These are phyloP conservation scores for Skeletonema menzelii DNA, from an alignment of 108 stramenopile genomes.

Conservation along the genomic window DNA sequence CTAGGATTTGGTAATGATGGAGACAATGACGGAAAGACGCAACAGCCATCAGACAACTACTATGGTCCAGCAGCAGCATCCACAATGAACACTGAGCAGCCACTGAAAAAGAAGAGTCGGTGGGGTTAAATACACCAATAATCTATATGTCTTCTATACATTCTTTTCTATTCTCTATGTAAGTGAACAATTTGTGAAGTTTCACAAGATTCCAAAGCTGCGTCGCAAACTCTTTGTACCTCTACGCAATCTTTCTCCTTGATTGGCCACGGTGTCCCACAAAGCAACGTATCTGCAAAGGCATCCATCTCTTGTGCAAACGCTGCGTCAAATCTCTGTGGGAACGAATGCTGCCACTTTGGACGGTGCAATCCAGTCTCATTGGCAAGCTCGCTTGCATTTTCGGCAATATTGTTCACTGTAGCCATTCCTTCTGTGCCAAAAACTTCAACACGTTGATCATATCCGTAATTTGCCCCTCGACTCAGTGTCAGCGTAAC, in stretches of 20 bases:
- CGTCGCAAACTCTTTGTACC: conserved; percentile 66
- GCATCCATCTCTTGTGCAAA: conserved; percentile 70
- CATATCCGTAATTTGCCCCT: conserved; percentile 68
- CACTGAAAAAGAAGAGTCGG: conserved; percentile 14
- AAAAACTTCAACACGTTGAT: conserved; percentile 78
- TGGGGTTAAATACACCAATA: conserved; percentile 1
- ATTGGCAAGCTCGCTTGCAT: conserved; percentile 41
- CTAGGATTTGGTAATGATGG: conserved; percentile 40
- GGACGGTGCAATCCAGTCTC: conserved; percentile 41
- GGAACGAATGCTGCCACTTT: conserved; percentile 62
- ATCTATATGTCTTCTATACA: neutral
- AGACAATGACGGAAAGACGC: neutral
- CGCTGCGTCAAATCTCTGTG: conserved; percentile 62
- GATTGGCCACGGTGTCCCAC: conserved; percentile 53
- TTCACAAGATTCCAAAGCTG: conserved; percentile 56
- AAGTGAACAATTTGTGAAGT: conserved; percentile 21
- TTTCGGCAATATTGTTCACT: conserved; percentile 49
- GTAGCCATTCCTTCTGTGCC: conserved; percentile 48
- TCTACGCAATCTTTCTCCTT: conserved; percentile 53
- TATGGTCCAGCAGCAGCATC: conserved; percentile 1
- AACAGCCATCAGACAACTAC: neutral
- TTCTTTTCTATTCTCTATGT: neutral
- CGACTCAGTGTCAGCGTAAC: conserved; percentile 42
- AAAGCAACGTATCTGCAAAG: conserved; percentile 60
- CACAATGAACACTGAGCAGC: neutral